These are phyloP conservation scores for Candida ortonii DNA, from an alignment of 805 yeast species.

Conservation along the genomic window DNA sequence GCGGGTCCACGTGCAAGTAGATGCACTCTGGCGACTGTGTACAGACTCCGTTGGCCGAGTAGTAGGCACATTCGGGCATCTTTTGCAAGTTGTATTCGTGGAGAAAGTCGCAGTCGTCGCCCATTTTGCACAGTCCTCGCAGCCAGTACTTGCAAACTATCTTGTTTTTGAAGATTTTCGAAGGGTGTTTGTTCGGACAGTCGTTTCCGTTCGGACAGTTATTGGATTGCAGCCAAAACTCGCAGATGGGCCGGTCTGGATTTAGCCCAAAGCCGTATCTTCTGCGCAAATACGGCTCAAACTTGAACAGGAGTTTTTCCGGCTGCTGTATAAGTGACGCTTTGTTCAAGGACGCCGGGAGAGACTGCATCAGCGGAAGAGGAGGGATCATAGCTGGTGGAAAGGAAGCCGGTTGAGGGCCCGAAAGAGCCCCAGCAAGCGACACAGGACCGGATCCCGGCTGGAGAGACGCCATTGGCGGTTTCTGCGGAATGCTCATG, in stretches of 20 bases:
- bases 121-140: constrained; percentile 94
- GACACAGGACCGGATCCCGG: neutral
- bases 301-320: constrained; percentile 40
- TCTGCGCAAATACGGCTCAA: constrained; percentile 77
- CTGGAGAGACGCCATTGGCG: constrained; percentile 11
- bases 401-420: constrained; percentile 1
- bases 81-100: constrained; percentile 92
- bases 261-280: constrained; percentile 82
- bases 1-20: constrained; percentile 88
- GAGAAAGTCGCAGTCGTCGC: constrained; percentile 91
- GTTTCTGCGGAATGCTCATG: constrained; percentile 23
- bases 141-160: constrained; percentile 99
- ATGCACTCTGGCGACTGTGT: constrained; percentile 93
- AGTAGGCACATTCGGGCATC: constrained; percentile 96
- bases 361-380: constrained; percentile 14
- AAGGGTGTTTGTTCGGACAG: constrained; percentile 81
- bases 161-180: constrained; percentile 60
- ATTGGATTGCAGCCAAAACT: constrained; percentile 57
- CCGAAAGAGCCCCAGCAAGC: neutral
- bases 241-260: constrained; percentile 88
- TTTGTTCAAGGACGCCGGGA: constrained; percentile 8
- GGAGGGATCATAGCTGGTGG: constrained; percentile 13
- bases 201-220: constrained; percentile 78
- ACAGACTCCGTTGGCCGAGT: constrained; percentile 78
- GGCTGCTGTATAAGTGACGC: constrained; percentile 10